These are phyloP conservation scores for Striga asiatica DNA, from an alignment of 257 asterid genomes.

Conservation along the genomic window DNA sequence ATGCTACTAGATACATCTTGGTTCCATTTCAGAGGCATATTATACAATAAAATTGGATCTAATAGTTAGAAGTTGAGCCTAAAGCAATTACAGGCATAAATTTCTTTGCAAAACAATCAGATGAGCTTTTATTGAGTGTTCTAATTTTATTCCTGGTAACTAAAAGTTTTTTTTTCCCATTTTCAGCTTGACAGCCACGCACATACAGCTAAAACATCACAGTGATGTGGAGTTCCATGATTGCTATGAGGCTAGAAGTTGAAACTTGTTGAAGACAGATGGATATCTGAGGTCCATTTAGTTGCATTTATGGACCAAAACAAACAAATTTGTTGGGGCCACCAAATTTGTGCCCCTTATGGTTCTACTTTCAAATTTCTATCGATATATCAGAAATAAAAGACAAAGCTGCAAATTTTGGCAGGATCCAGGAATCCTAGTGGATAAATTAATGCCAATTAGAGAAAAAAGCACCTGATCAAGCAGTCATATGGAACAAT, in stretches of 20 bases:
- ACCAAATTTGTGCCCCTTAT: constrained; percentile 5
- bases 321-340: background rate
- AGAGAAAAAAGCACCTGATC: too few relatives aligned
- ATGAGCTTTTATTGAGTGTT: background rate
- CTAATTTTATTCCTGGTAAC: background rate
- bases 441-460: too few relatives aligned
- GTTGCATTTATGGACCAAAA: background rate
- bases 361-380: too few relatives aligned
- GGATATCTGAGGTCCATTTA: background rate
- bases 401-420: background rate
- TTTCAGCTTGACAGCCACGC: too few relatives aligned
- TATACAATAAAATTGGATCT: background rate
- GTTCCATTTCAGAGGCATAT: background rate
- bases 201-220: too few relatives aligned
- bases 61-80: background rate
- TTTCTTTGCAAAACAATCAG: background rate
- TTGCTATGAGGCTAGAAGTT: too few relatives aligned
- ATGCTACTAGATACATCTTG: background rate
- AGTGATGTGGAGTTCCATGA: too few relatives aligned
- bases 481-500: background rate
- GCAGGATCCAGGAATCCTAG: background rate
- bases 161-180: too few relatives aligned
- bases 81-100: background rate
- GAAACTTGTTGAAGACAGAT: too few relatives aligned
- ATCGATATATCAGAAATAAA: background rate